phyloP scores from a whole-genome alignment of 768 basidiomycete species.

The Ephemerocybe angulata region DNA sequence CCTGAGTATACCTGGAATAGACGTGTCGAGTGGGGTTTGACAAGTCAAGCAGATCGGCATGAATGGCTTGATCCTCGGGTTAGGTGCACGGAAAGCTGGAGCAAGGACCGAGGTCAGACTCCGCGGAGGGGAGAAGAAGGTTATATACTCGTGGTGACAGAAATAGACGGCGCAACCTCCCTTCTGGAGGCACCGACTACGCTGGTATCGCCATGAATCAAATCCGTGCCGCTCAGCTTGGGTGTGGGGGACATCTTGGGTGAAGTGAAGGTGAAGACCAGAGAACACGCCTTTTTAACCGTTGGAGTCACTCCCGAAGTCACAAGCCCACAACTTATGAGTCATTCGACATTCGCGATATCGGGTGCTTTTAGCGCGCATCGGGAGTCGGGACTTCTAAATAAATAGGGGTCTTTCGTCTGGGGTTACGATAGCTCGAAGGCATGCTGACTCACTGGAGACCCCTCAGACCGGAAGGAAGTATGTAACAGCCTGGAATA shows the following conservation, averaged over 20 bases:
- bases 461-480: too few species aligned
- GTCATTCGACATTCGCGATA: background rate
- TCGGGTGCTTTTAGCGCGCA: too few species aligned
- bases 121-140: conserved; percentile 11
- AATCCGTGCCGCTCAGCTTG: conserved; percentile 39
- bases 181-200: conserved; percentile 22
- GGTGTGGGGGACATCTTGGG: conserved; percentile 19
- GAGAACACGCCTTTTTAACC: background rate
- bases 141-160: conserved; percentile 67
- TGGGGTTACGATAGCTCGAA: too few species aligned
- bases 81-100: conserved; percentile 53
- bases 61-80: conserved; percentile 16
- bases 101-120: background rate
- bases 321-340: too few species aligned
- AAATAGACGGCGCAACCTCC: conserved; percentile 68
- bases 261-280: background rate
- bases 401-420: too few species aligned
- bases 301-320: too few species aligned
- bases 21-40: conserved; percentile 56
- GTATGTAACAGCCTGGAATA: too few species aligned
- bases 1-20: conserved; percentile 75
- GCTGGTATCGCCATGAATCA: conserved; percentile 41
- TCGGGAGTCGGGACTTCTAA: too few species aligned
- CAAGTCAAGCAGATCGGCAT: conserved; percentile 28
- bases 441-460: too few species aligned